phyloP scores from a whole-genome alignment of 2,329 filamentous ascomycete genomes.

The Claviceps digitariae region DNA sequence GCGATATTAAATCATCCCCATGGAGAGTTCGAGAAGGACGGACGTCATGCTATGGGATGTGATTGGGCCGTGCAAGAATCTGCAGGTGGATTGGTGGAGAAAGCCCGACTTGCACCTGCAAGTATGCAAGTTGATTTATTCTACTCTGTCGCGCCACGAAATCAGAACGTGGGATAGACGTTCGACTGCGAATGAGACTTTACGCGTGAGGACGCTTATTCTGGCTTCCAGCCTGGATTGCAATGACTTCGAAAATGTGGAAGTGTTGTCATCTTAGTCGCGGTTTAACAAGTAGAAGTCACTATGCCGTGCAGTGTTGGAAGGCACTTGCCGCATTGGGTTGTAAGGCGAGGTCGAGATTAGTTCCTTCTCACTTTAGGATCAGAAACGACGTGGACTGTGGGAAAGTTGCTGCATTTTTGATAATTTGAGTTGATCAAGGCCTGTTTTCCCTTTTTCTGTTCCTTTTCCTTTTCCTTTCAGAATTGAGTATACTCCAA shows the following conservation, averaged over 20 bases:
- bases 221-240: no score
- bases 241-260: no score
- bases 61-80: neutral
- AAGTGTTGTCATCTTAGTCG: neutral
- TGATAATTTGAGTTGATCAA: no score
- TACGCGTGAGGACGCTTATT: no score
- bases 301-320: neutral
- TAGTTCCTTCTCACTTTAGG: constrained; percentile 2
- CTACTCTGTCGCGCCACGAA: neutral
- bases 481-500: neutral
- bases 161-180: no score
- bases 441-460: no score
- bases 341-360: neutral
- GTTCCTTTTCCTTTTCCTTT: no score
- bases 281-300: neutral
- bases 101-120: neutral
- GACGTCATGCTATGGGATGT: neutral
- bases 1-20: neutral
- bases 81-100: neutral
- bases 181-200: no score
- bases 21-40: neutral
- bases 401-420: neutral
- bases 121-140: neutral
- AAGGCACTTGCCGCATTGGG: constrained; percentile 1
- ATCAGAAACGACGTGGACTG: neutral